phyloP scores from a whole-genome alignment of 768 basidiomycete genomes.

The Lactarius akahatsu region DNA sequence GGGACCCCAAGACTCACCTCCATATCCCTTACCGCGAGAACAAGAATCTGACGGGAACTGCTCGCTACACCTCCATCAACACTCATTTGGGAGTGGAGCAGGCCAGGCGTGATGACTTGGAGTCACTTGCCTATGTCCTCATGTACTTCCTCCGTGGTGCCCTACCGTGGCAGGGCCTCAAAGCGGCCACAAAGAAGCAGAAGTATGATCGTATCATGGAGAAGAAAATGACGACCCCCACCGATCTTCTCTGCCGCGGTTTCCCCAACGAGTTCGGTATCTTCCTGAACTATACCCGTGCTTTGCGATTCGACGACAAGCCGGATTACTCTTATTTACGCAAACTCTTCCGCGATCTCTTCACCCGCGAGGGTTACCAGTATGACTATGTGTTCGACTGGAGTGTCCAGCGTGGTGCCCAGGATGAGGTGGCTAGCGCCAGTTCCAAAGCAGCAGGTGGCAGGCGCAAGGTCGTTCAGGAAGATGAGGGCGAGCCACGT shows the following conservation, averaged over 20 bases:
- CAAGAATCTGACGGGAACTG: conserved; percentile 99
- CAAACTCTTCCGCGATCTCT: conserved; percentile 98
- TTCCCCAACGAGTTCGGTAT: conserved; percentile 99
- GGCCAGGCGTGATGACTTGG: conserved; percentile 95
- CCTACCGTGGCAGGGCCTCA: conserved; percentile 98
- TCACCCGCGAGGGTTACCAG: conserved; percentile 96
- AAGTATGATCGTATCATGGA: conserved; percentile 99
- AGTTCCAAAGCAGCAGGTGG: conserved; percentile 62
- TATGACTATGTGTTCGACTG: conserved; percentile 99
- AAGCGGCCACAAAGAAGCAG: conserved; percentile 99
- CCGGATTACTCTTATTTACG: conserved; percentile 99
- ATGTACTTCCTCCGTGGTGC: conserved; percentile 99
- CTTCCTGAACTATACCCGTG: conserved; percentile 98
- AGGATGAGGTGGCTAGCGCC: conserved; percentile 58
- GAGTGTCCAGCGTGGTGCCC: conserved; percentile 81
- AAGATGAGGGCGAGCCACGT: conserved; percentile 76
- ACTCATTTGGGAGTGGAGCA: conserved; percentile 98
- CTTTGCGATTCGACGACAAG: conserved; percentile 99
- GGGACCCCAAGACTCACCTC: conserved; percentile 98
- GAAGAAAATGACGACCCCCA: conserved; percentile 99
- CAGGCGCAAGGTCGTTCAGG: conserved; percentile 79
- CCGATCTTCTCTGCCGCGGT: conserved; percentile 95
- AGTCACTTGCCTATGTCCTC: conserved; percentile 97
- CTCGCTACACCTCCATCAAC: conserved; percentile 99
- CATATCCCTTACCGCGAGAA: conserved; percentile 99